A percentile compares a stretch with the other conserved stretches of the same genome.
Conservation (phyloP, 2,329 filamentous ascomycete genomes). For the Cladophialophora exuberans region DNA sequence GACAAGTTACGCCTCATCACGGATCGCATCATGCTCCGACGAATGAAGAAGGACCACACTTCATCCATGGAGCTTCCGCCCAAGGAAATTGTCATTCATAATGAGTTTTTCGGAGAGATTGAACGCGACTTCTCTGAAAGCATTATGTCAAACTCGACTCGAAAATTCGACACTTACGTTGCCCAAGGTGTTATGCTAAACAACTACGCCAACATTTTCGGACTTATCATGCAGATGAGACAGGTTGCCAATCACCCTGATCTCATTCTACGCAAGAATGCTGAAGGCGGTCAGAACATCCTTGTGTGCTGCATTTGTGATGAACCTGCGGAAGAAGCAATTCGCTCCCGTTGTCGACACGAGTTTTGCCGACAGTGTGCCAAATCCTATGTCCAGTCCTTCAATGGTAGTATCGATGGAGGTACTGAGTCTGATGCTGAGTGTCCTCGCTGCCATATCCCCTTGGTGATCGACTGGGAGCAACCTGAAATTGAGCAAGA, state of each 20-base stretch:
- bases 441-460: constrained; percentile 90
- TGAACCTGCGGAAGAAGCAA: constrained; percentile 91
- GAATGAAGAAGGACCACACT: constrained; percentile 90
- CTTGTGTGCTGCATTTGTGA: constrained; percentile 94
- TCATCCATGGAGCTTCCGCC: constrained; percentile 95
- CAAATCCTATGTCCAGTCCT: constrained; percentile 77
- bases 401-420: constrained; percentile 53
- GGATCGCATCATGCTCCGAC: constrained; percentile 91
- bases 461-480: constrained; percentile 86
- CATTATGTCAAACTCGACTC: constrained; percentile 89
- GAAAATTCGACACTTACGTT: constrained; percentile 94
- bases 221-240: constrained; percentile 98
- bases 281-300: constrained; percentile 83
- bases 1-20: constrained; percentile 84
- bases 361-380: constrained; percentile 86
- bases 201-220: constrained; percentile 99
- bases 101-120: constrained; percentile 94
- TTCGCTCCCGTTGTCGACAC: constrained; percentile 88
- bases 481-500: constrained; percentile 96
- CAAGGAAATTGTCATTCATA: constrained; percentile 88
- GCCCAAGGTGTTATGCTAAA: constrained; percentile 91
- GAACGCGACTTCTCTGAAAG: constrained; percentile 94
- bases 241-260: constrained; percentile 97
- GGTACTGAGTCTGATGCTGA: constrained; percentile 53
- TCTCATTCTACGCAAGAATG: constrained; percentile 85